These are phyloP conservation scores for Globisporangium paroecandrum DNA, from an alignment of 352 stramenopile genomes.

Conservation along the genomic window DNA sequence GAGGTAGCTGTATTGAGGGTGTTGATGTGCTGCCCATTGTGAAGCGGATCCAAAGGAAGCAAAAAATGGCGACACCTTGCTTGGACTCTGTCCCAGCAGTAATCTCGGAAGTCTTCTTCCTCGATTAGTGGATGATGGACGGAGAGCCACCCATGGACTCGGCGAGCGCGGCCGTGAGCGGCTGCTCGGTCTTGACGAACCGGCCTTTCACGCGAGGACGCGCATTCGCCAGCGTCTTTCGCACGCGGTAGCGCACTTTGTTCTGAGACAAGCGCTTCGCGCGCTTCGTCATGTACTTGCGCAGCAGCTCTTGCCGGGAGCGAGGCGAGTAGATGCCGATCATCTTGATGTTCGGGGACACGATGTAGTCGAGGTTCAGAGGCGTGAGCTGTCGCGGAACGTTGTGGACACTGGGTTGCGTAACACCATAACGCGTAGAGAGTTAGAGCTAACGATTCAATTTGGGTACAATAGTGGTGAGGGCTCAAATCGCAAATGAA, in stretches of 20 bases:
- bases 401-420: slow-evolving; percentile 39
- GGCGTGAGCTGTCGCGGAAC: slow-evolving; percentile 35
- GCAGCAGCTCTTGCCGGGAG: slow-evolving; percentile 57
- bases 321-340: slow-evolving; percentile 72
- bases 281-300: slow-evolving; percentile 80
- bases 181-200: slow-evolving; percentile 81
- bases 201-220: slow-evolving; percentile 74
- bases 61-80: not conserved
- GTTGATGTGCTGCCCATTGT: not conserved
- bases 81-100: not conserved
- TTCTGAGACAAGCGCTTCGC: slow-evolving; percentile 67
- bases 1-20: not conserved
- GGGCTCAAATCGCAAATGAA: not conserved
- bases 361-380: slow-evolving; percentile 41
- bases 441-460: slow-evolving; percentile 1
- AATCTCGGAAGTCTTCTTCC: not conserved
- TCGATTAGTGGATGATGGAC: not conserved
- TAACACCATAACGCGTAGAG: slow-evolving; percentile 2
- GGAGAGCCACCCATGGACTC: slow-evolving; percentile 24
- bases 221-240: slow-evolving; percentile 77
- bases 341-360: slow-evolving; percentile 29
- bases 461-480: slow-evolving; percentile 3
- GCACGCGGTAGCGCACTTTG: slow-evolving; percentile 76
- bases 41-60: not conserved
- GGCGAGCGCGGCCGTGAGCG: slow-evolving; percentile 61